Percentiles rank a stretch among this genome's conserved stretches.
These are phyloP conservation scores for Lecanicillium sp. DNA, from an alignment of 2,329 filamentous ascomycete species.

Conservation along the genomic window DNA sequence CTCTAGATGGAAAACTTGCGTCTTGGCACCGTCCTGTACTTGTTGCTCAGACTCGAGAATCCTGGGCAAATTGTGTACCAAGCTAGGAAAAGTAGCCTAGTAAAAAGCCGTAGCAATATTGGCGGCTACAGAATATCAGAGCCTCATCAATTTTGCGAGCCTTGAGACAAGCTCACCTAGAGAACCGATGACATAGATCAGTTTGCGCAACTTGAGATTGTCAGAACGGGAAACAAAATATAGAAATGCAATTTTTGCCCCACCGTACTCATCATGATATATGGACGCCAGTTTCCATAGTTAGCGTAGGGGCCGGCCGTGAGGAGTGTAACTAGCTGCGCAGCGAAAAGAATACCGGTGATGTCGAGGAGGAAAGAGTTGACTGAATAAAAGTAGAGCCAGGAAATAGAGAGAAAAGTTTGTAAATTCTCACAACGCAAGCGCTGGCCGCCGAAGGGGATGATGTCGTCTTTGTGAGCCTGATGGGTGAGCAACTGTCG, in stretches of 20 bases:
- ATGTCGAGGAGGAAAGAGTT: constrained; percentile 18
- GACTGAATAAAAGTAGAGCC: constrained; percentile 1
- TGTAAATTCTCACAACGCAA: not conserved
- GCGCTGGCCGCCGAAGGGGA: constrained; percentile 13
- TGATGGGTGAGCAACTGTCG: constrained; percentile 14
- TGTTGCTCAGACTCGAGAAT: constrained; percentile 17
- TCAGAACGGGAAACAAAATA: too few species aligned
- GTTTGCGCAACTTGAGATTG: constrained; percentile 18
- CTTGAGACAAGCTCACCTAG: constrained; percentile 10
- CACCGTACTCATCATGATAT: constrained; percentile 20
- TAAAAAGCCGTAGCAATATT: constrained; percentile 19
- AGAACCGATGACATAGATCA: constrained; percentile 17
- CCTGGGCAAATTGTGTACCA: constrained; percentile 18
- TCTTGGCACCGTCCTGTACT: constrained; percentile 15
- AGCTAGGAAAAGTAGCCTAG: constrained; percentile 17
- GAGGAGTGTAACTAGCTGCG: constrained; percentile 18
- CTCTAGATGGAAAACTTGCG: not conserved
- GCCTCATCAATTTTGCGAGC: too few species aligned
- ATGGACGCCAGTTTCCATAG: constrained; percentile 20
- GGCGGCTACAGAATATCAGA: constrained; percentile 12
- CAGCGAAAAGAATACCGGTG: constrained; percentile 19
- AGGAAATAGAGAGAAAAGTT: not conserved
- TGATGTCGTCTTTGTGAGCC: constrained; percentile 8
- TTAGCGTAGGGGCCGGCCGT: constrained; percentile 20
- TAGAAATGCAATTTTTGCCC: too few species aligned